These are phyloP conservation scores for Leccinum arenicola DNA, from an alignment of 768 basidiomycete genomes.

Conservation along the genomic window DNA sequence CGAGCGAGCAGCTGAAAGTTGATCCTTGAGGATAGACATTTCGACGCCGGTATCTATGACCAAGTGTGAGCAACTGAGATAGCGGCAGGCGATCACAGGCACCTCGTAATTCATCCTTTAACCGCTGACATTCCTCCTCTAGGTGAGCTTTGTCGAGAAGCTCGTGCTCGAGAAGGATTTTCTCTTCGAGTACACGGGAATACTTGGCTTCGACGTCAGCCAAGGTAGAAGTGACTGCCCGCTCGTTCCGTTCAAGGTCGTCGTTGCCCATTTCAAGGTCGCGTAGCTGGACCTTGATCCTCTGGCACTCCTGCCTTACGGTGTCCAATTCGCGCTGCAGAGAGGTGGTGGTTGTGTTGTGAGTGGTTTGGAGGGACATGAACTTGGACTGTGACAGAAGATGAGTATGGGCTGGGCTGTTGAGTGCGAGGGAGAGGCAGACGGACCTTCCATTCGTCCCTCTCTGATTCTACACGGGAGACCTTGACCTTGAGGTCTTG, in stretches of 20 bases:
- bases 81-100: constrained; percentile 33
- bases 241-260: constrained; percentile 92
- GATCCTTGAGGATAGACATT: constrained; percentile 78
- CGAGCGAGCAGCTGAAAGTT: constrained; percentile 45
- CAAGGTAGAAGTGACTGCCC: constrained; percentile 79
- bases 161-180: constrained; percentile 95
- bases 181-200: constrained; percentile 89
- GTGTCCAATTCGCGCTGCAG: constrained; percentile 90
- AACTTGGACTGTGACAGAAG: constrained; percentile 61
- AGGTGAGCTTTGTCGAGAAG: constrained; percentile 84
- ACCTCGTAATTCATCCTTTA: constrained; percentile 95
- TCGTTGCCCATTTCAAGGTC: constrained; percentile 98
- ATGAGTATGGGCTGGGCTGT: neutral
- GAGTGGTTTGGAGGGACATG: constrained; percentile 82
- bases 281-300: constrained; percentile 68
- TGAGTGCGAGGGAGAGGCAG: neutral
- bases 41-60: constrained; percentile 78
- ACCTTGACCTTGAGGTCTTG: constrained; percentile 75
- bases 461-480: constrained; percentile 65
- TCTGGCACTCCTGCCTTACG: constrained; percentile 71
- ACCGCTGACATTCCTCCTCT: constrained; percentile 87
- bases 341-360: constrained; percentile 87
- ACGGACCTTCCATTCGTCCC: constrained; percentile 92
- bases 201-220: constrained; percentile 87
- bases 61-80: constrained; percentile 14